A percentile compares a stretch with the other conserved stretches of the same genome.
Conservation (phyloP, 2,329 filamentous ascomycete species). For the Diaporthe vexans region DNA sequence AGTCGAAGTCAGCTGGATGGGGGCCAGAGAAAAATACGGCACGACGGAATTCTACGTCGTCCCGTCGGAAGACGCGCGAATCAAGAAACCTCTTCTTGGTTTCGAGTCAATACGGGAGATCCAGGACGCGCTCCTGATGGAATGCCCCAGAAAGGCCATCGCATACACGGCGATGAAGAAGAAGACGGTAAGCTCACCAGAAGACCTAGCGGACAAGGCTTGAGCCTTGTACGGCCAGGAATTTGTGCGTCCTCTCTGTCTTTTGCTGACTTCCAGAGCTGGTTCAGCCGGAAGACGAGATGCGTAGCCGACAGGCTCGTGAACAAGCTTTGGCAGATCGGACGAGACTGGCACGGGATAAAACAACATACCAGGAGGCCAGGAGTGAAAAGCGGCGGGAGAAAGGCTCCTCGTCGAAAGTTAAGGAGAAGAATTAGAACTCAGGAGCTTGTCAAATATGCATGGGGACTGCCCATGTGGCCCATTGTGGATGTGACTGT, state of each 20-base stretch:
- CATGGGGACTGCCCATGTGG: no score
- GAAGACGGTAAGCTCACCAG: background rate
- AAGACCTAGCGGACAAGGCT: background rate
- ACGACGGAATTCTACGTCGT: constrained; percentile 13
- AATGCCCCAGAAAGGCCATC: background rate
- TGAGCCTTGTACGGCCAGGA: background rate
- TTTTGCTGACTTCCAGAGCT: background rate
- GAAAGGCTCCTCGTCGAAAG: background rate
- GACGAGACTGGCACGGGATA: background rate
- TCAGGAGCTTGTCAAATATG: background rate
- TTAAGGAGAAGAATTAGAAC: background rate
- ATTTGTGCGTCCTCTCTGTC: background rate
- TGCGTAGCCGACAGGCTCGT: background rate
- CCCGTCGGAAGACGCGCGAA: background rate
- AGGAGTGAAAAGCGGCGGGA: background rate
- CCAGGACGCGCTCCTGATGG: background rate
- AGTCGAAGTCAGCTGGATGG: constrained; percentile 17
- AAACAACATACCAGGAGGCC: background rate
- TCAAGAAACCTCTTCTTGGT: background rate
- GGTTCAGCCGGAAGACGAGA: background rate
- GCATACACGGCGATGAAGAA: background rate
- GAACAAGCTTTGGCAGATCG: constrained; percentile 1
- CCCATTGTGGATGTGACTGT: no score
- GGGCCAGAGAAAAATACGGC: background rate
- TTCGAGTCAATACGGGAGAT: background rate